These are phyloP conservation scores for Paraphaeosphaeria minitans DNA, from an alignment of 2,329 filamentous ascomycete genomes.

Conservation along the genomic window DNA sequence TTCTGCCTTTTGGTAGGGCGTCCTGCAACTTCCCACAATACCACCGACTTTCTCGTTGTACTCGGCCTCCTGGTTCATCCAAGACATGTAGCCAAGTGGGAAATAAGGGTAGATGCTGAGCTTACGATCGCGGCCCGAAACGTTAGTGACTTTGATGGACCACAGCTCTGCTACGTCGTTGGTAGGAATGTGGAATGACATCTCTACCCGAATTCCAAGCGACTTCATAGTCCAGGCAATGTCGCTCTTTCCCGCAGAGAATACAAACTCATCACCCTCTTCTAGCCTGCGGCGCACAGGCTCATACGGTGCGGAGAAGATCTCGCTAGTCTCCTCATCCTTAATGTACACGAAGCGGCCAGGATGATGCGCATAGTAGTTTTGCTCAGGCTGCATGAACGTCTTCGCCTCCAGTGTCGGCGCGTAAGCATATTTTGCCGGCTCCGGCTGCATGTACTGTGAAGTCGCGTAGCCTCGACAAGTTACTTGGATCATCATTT, in stretches of 20 bases:
- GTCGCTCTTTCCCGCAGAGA: constrained; percentile 62
- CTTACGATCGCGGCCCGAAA: constrained; percentile 52
- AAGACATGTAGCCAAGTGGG: constrained; percentile 65
- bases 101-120: constrained; percentile 63
- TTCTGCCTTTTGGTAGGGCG: constrained; percentile 62
- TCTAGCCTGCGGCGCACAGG: constrained; percentile 58
- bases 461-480: constrained; percentile 64
- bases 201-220: constrained; percentile 58
- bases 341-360: constrained; percentile 65
- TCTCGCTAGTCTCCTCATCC: constrained; percentile 56
- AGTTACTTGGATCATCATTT: constrained; percentile 66
- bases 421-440: constrained; percentile 64
- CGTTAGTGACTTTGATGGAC: constrained; percentile 59
- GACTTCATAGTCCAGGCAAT: constrained; percentile 60
- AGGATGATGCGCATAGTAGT: constrained; percentile 64
- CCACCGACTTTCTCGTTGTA: constrained; percentile 57
- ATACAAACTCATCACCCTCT: constrained; percentile 49
- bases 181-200: constrained; percentile 59
- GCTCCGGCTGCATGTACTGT: constrained; percentile 66
- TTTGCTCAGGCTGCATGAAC: constrained; percentile 66
- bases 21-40: constrained; percentile 59
- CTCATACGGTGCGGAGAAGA: constrained; percentile 63
- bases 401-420: constrained; percentile 64
- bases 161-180: constrained; percentile 63
- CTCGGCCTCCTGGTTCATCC: constrained; percentile 65